Conservation (phyloP, 805 yeast genomes). For the Suhomyces prunicola region DNA sequence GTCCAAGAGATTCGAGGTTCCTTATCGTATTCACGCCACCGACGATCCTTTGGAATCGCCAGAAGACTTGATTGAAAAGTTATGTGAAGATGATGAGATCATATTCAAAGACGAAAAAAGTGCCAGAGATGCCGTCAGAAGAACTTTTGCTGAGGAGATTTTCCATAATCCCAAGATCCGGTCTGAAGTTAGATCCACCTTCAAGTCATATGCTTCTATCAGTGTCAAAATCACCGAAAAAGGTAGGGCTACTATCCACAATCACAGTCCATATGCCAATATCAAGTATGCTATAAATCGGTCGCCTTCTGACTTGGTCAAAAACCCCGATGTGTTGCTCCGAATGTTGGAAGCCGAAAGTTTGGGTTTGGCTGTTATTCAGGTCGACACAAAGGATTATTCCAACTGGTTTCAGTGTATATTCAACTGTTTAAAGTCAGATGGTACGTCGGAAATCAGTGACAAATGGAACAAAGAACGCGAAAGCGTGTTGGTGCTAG, state of each 20-base stretch:
- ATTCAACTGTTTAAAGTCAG: constrained; percentile 61
- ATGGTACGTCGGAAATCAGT: constrained; percentile 72
- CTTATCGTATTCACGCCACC: constrained; percentile 63
- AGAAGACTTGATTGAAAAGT: constrained; percentile 50
- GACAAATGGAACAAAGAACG: constrained; percentile 80
- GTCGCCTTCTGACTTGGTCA: constrained; percentile 68
- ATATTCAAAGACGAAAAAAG: constrained; percentile 55
- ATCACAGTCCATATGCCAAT: constrained; percentile 77
- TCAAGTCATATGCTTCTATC: constrained; percentile 60
- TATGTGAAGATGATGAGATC: constrained; percentile 44
- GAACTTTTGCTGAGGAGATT: constrained; percentile 74
- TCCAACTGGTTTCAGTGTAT: constrained; percentile 41
- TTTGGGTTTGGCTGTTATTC: constrained; percentile 65
- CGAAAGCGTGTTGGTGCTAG: constrained; percentile 59
- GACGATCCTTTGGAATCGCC: constrained; percentile 67
- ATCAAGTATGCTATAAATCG: constrained; percentile 88
- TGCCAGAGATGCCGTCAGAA: constrained; percentile 71
- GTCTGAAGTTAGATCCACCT: constrained; percentile 61
- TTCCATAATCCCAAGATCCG: constrained; percentile 79
- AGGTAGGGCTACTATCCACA: constrained; percentile 64
- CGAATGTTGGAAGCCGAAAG: constrained; percentile 92
- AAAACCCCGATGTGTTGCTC: constrained; percentile 75
- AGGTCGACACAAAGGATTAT: constrained; percentile 51
- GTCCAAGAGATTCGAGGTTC: constrained; percentile 42
- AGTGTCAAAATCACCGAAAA: constrained; percentile 81